Conservation (phyloP, 495 filamentous ascomycete species). For the Aspergillus ellipticus region DNA sequence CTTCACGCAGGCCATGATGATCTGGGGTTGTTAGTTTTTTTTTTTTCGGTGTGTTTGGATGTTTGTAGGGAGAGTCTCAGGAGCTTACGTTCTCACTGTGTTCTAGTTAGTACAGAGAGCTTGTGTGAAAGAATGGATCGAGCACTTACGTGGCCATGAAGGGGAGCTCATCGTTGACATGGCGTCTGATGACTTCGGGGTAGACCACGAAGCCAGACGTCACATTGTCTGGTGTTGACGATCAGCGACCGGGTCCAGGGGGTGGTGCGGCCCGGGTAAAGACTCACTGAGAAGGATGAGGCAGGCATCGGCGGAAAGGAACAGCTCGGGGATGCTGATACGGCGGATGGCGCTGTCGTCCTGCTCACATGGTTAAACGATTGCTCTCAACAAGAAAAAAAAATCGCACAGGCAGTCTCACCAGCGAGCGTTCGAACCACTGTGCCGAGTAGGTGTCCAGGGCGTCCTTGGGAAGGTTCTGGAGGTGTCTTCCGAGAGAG, state of each 20-base stretch:
- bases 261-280: background rate
- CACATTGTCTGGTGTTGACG: conserved; percentile 60
- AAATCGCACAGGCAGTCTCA: conserved; percentile 32
- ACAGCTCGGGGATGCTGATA: conserved; percentile 74
- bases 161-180: conserved; percentile 74
- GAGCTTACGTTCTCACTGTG: conserved; percentile 39
- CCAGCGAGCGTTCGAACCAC: conserved; percentile 70
- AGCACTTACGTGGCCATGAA: conserved; percentile 74
- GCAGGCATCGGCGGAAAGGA: conserved; percentile 79
- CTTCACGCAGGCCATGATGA: conserved; percentile 82
- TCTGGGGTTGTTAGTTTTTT: conserved; percentile 37
- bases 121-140: background rate
- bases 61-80: background rate
- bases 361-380: conserved; percentile 20
- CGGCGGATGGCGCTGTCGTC: conserved; percentile 62
- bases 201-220: conserved; percentile 81
- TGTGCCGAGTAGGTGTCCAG: conserved; percentile 76
- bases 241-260: background rate
- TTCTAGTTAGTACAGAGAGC: conserved; percentile 16
- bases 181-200: conserved; percentile 67
- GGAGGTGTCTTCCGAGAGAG: conserved; percentile 65
- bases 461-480: conserved; percentile 63
- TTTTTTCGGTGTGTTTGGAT: background rate
- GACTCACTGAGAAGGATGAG: conserved; percentile 60
- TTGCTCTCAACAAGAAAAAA: background rate